A percentile compares a stretch with the other conserved stretches of the same genome.
Conservation (phyloP, 495 filamentous ascomycete species). For the Chaetomium tenue region DNA sequence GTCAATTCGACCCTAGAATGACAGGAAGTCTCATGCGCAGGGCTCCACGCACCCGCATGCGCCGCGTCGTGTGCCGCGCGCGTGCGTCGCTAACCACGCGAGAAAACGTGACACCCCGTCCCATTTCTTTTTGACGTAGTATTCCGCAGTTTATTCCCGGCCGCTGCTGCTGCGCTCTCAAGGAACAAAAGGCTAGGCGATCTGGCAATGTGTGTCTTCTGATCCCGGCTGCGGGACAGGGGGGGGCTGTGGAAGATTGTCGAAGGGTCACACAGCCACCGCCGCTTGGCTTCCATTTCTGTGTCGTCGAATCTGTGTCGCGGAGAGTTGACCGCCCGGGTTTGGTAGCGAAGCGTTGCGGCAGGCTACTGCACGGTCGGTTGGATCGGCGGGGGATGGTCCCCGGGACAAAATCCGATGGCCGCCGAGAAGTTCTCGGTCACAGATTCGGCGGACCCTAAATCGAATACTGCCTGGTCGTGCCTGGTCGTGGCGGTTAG, state of each 20-base stretch:
- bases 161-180: neutral
- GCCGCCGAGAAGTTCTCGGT: neutral
- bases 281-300: neutral
- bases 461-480: neutral
- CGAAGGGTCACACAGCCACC: conserved; percentile 21
- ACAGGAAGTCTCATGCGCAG: neutral
- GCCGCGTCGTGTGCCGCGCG: conserved; percentile 9
- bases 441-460: neutral
- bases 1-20: neutral
- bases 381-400: neutral
- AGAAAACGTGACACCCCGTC: conserved; percentile 21
- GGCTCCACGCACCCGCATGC: conserved; percentile 3
- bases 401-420: neutral
- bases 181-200: conserved; percentile 1
- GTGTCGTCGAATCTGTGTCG: neutral
- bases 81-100: conserved; percentile 8
- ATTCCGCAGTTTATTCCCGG: conserved; percentile 9
- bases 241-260: conserved; percentile 5
- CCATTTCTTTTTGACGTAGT: neutral
- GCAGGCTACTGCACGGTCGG: conserved; percentile 1
- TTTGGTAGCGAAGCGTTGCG: conserved; percentile 1
- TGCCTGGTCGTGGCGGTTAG: no score
- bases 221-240: neutral
- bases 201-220: neutral
- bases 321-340: neutral